Evolutionary conservation across 2,329 filamentous ascomycete genomes (phyloP).

Genomic region (Hymenotorrendiella dingleyae): DNA sequence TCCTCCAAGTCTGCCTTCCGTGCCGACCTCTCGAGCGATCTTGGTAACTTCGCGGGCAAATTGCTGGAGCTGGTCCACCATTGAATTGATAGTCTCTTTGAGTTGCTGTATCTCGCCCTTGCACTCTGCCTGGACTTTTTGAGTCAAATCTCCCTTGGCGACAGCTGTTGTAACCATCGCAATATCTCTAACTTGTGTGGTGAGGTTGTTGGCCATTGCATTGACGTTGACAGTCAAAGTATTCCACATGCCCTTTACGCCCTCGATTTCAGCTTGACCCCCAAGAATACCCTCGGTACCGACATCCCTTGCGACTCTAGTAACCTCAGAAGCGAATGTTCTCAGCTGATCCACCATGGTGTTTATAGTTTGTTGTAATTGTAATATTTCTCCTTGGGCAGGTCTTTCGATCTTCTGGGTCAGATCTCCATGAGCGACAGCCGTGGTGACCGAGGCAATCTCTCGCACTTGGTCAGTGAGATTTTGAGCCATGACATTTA

Average conservation of each 20-base stretch:
- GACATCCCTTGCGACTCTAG: slow-evolving; percentile 75
- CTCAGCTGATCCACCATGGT: slow-evolving; percentile 84
- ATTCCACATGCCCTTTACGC: slow-evolving; percentile 85
- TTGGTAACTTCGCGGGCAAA: slow-evolving; percentile 97
- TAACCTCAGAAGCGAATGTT: slow-evolving; percentile 80
- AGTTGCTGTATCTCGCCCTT: slow-evolving; percentile 89
- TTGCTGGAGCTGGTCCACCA: slow-evolving; percentile 96
- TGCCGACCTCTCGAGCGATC: slow-evolving; percentile 92
- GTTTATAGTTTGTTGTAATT: slow-evolving; percentile 81
- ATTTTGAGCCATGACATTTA: slow-evolving; percentile 81
- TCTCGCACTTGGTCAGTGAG: slow-evolving; percentile 79
- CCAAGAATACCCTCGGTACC: slow-evolving; percentile 79
- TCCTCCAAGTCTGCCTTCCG: slow-evolving; percentile 86
- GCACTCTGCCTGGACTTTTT: slow-evolving; percentile 91
- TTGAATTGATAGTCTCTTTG: slow-evolving; percentile 98
- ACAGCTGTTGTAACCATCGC: slow-evolving; percentile 72
- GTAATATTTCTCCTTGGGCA: slow-evolving; percentile 74
- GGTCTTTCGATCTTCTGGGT: slow-evolving; percentile 80
- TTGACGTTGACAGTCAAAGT: slow-evolving; percentile 82
- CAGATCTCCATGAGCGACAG: slow-evolving; percentile 75
- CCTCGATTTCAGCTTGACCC: slow-evolving; percentile 76
- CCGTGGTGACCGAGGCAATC: slow-evolving; percentile 78
- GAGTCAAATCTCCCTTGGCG: slow-evolving; percentile 82
- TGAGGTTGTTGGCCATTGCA: slow-evolving; percentile 82
- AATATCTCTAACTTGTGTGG: slow-evolving; percentile 89